These are phyloP conservation scores for Tothia fuscella DNA, from an alignment of 2,329 filamentous ascomycete genomes.

Conservation along the genomic window DNA sequence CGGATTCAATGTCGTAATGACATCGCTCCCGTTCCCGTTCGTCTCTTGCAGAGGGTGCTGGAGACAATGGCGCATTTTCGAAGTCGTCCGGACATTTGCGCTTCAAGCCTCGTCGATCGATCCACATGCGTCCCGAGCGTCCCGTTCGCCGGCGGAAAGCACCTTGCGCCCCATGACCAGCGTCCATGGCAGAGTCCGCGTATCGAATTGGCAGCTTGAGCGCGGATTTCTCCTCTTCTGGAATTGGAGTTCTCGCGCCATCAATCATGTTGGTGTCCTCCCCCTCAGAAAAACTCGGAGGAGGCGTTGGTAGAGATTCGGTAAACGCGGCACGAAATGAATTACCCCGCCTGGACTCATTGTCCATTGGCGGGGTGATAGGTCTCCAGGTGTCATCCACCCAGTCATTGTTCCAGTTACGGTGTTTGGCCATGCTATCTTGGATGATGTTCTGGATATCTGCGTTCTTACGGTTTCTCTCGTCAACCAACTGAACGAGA, in stretches of 20 bases:
- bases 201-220: slow-evolving; percentile 25
- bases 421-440: slow-evolving; percentile 75
- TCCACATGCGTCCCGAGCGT: slow-evolving; percentile 72
- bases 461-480: slow-evolving; percentile 69
- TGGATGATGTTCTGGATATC: slow-evolving; percentile 74
- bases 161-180: slow-evolving; percentile 26
- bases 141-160: slow-evolving; percentile 77
- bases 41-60: slow-evolving; percentile 1
- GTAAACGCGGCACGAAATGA: slow-evolving; percentile 29
- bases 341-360: slow-evolving; percentile 20
- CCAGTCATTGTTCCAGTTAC: slow-evolving; percentile 82
- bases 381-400: slow-evolving; percentile 80
- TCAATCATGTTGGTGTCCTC: slow-evolving; percentile 33
- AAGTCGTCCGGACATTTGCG: not conserved
- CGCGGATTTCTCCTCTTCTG: slow-evolving; percentile 3
- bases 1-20: slow-evolving; percentile 9
- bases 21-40: slow-evolving; percentile 7
- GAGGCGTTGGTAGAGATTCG: slow-evolving; percentile 32
- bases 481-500: slow-evolving; percentile 62
- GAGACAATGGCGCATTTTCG: slow-evolving; percentile 4
- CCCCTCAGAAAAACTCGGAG: slow-evolving; percentile 47
- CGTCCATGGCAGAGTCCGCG: slow-evolving; percentile 26
- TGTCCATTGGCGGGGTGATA: slow-evolving; percentile 62
- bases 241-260: slow-evolving; percentile 8
- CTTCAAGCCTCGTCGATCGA: slow-evolving; percentile 55